Percentiles rank a stretch among this genome's conserved stretches.
These are phyloP conservation scores for Rhodotorula sp. DNA, from an alignment of 1,284 basidiomycete genomes.

Conservation along the genomic window DNA sequence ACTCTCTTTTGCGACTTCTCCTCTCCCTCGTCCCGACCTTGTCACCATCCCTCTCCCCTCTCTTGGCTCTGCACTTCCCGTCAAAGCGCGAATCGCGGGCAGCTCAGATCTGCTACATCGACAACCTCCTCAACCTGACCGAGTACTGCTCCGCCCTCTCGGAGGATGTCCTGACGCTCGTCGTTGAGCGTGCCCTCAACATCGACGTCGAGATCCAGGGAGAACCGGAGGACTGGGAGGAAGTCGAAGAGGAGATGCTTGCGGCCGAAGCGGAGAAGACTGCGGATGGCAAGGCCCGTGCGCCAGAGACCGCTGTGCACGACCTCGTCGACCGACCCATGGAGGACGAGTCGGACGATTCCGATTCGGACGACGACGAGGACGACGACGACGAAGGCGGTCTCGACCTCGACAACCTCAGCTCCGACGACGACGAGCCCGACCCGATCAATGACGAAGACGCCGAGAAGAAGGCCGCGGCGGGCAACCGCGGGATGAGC, in stretches of 20 bases:
- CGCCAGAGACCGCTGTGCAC: constrained; percentile 27
- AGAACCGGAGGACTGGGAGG: constrained; percentile 85
- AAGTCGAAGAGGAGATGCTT: constrained; percentile 40
- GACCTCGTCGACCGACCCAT: constrained; percentile 45
- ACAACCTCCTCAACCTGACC: constrained; percentile 80
- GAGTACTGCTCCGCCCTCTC: constrained; percentile 86
- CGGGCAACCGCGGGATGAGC: constrained; percentile 29
- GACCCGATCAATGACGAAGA: constrained; percentile 57
- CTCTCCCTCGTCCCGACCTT: constrained; percentile 86
- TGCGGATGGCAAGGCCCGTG: constrained; percentile 49
- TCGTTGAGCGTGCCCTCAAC: constrained; percentile 87
- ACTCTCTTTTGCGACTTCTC: constrained; percentile 78
- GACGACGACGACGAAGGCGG: constrained; percentile 43
- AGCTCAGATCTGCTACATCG: constrained; percentile 84
- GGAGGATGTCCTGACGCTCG: constrained; percentile 76
- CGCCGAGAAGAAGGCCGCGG: constrained; percentile 52
- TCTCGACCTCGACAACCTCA: constrained; percentile 43
- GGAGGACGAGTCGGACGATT: constrained; percentile 60
- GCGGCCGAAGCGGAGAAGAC: constrained; percentile 59
- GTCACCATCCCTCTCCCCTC: constrained; percentile 76
- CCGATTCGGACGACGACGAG: constrained; percentile 53
- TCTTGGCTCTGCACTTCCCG: constrained; percentile 81
- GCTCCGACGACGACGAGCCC: constrained; percentile 58
- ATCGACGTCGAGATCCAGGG: constrained; percentile 98
- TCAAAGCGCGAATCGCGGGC: constrained; percentile 84